Evolutionary conservation across 257 asterid genomes (phyloP).

Genomic region (Plantago major): DNA sequence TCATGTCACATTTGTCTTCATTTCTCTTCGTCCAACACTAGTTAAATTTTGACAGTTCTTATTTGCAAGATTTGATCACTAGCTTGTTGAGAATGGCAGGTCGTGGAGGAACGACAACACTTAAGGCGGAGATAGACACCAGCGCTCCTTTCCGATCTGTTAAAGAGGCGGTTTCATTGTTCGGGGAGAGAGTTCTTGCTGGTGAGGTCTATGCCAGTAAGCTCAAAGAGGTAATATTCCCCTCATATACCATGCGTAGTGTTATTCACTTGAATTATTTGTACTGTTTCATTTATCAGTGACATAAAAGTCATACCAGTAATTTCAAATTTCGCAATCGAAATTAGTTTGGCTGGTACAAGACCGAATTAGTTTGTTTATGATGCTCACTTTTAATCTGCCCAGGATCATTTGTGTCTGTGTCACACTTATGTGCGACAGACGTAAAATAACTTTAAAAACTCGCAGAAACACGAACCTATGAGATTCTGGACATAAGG

Average conservation of each 20-base stretch:
- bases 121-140: constrained; percentile 77
- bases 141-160: constrained; percentile 83
- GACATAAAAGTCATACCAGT: neutral
- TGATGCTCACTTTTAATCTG: neutral
- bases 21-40: neutral
- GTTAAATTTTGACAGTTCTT: neutral
- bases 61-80: neutral
- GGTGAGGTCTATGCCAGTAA: constrained; percentile 59
- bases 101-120: constrained; percentile 21
- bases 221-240: constrained; percentile 61
- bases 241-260: too few species aligned
- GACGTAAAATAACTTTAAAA: too few species aligned
- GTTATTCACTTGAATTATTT: too few species aligned
- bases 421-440: too few species aligned
- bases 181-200: constrained; percentile 74
- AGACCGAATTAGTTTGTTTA: neutral
- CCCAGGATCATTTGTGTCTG: neutral
- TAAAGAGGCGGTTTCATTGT: constrained; percentile 73
- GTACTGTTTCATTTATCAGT: neutral
- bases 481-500: too few species aligned
- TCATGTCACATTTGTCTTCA: too few species aligned
- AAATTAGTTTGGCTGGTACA: neutral
- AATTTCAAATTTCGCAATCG: neutral
- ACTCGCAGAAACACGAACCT: too few species aligned
- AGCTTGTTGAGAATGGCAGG: constrained; percentile 18